These are phyloP conservation scores for Carex kokanica DNA, from an alignment of 176 grass and related monocot species.

Conservation along the genomic window DNA sequence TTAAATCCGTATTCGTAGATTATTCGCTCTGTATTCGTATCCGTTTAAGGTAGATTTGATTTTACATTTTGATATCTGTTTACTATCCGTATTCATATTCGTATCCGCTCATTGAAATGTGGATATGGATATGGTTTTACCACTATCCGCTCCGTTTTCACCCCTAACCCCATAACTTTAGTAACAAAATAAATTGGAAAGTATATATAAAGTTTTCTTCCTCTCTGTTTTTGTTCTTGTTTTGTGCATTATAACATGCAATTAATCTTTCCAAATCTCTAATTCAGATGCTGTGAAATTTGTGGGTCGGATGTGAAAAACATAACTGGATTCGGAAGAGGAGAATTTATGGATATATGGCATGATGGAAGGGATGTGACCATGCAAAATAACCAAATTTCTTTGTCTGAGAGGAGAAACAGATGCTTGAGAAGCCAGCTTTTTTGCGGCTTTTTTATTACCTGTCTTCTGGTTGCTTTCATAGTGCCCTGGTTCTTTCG, in stretches of 20 bases:
- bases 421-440: conserved; percentile 46
- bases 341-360: conserved; percentile 60
- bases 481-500: conserved; percentile 78
- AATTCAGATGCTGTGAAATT: conserved; percentile 59
- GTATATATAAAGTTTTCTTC: too few species aligned
- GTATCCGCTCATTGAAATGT: too few species aligned
- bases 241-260: not conserved
- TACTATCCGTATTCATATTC: too few species aligned
- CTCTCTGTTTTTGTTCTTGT: too few species aligned
- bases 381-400: not conserved
- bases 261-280: conserved; percentile 18
- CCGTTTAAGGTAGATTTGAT: too few species aligned
- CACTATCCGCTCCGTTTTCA: too few species aligned
- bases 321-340: conserved; percentile 48
- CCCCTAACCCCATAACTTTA: too few species aligned
- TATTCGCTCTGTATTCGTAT: too few species aligned
- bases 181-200: too few species aligned
- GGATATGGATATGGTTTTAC: too few species aligned
- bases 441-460: conserved; percentile 59
- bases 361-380: conserved; percentile 39
- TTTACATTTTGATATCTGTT: too few species aligned
- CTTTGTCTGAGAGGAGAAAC: conserved; percentile 16
- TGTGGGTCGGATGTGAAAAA: conserved; percentile 62
- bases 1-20: too few species aligned
- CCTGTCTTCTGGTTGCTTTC: conserved; percentile 53